Conservation (phyloP, 2,329 filamentous ascomycete species). For the Aureobasidium sp. region DNA sequence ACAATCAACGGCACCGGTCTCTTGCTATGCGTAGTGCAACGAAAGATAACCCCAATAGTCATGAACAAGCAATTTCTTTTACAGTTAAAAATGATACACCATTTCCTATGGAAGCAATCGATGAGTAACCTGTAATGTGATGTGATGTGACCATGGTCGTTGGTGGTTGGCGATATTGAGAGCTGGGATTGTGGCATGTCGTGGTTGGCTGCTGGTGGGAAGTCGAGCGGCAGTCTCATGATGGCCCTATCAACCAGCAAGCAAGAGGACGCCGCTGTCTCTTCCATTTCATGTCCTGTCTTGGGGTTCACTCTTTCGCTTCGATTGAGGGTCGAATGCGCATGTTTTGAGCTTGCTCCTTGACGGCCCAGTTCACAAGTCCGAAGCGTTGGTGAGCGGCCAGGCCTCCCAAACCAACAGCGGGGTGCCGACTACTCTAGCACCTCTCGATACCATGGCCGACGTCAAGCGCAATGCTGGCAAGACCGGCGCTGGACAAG, state of each 20-base stretch:
- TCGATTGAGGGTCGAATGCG: not conserved
- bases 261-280: not conserved
- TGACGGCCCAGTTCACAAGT: not conserved
- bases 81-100: slow-evolving; percentile 4
- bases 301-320: not conserved
- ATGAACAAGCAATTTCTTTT: slow-evolving; percentile 12
- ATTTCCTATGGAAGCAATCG: not conserved
- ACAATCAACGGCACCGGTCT: not conserved
- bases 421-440: not conserved
- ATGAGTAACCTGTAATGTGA: not conserved
- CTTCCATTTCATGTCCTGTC: not conserved
- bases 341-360: not conserved
- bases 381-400: not conserved
- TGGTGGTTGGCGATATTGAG: not conserved
- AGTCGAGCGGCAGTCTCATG: not conserved
- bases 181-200: not conserved
- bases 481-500: slow-evolving; percentile 36
- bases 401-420: not conserved
- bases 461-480: slow-evolving; percentile 51
- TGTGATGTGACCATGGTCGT: not conserved
- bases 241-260: not conserved
- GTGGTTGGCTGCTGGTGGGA: not conserved
- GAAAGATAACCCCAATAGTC: slow-evolving; percentile 9
- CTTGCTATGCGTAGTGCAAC: slow-evolving; percentile 10
- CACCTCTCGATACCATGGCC: slow-evolving; percentile 34